Conservation (phyloP, 768 basidiomycete genomes). For the Termitomyces sp. region DNA sequence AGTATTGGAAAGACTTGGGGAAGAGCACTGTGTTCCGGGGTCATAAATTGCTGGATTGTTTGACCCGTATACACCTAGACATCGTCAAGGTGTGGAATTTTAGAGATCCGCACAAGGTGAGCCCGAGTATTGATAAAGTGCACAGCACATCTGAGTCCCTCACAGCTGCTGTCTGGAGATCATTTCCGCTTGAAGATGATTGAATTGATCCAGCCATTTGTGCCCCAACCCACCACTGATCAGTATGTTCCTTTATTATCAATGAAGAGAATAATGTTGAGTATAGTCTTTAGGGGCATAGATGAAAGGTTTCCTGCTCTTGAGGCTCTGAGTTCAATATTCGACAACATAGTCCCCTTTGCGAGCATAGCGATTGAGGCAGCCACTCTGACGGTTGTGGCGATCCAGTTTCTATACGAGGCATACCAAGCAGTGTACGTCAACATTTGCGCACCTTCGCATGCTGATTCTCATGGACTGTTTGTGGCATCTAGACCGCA, state of each 20-base stretch:
- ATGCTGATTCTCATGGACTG: too few relatives aligned
- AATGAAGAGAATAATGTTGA: neutral
- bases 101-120: slow-evolving; percentile 13
- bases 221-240: neutral
- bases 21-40: neutral
- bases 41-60: neutral
- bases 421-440: neutral
- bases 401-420: neutral
- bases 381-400: neutral
- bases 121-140: neutral
- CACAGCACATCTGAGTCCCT: neutral
- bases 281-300: neutral
- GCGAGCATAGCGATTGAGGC: slow-evolving; percentile 2
- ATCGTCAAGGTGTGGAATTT: slow-evolving; percentile 22
- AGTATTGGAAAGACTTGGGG: slow-evolving; percentile 7
- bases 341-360: neutral
- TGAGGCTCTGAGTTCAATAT: neutral
- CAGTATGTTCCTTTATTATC: neutral
- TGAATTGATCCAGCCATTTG: neutral
- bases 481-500: neutral
- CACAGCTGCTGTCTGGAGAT: neutral
- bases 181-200: neutral
- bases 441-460: neutral
- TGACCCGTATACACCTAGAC: slow-evolving; percentile 11
- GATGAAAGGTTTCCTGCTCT: neutral